Conservation (phyloP, 805 yeast species). For the Candida railenensis region DNA sequence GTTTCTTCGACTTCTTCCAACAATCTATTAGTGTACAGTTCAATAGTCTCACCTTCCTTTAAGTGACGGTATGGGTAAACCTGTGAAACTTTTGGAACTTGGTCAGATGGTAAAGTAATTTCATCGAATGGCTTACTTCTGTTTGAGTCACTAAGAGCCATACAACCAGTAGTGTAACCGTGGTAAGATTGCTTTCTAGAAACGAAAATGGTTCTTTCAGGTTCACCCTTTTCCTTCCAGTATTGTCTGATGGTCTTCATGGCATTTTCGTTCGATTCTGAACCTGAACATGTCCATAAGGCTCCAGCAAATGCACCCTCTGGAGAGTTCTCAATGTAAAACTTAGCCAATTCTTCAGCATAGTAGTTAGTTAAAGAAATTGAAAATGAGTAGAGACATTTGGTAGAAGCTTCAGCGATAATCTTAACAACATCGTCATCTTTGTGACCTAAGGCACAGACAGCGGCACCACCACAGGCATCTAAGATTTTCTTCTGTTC, state of each 20-base stretch:
- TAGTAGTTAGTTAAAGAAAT: slow-evolving; percentile 20
- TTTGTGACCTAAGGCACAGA: slow-evolving; percentile 32
- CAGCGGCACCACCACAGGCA: slow-evolving; percentile 33
- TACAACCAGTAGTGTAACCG: slow-evolving; percentile 25
- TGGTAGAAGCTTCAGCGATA: slow-evolving; percentile 20
- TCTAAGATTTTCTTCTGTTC: slow-evolving; percentile 23
- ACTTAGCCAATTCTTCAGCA: slow-evolving; percentile 25
- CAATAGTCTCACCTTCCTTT: slow-evolving; percentile 20
- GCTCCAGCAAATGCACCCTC: slow-evolving; percentile 42
- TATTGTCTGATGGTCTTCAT: slow-evolving; percentile 27
- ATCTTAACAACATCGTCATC: slow-evolving; percentile 21
- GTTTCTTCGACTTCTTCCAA: slow-evolving; percentile 21
- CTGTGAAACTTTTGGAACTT: slow-evolving; percentile 19
- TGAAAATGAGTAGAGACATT: slow-evolving; percentile 23
- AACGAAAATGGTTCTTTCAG: slow-evolving; percentile 20
- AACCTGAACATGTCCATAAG: slow-evolving; percentile 33
- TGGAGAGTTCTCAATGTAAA: slow-evolving; percentile 36
- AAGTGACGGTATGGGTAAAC: slow-evolving; percentile 29
- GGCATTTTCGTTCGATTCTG: slow-evolving; percentile 31
- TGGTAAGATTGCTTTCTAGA: slow-evolving; percentile 27
- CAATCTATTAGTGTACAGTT: slow-evolving; percentile 20
- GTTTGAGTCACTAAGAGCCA: slow-evolving; percentile 19
- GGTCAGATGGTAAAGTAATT: slow-evolving; percentile 16
- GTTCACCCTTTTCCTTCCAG: slow-evolving; percentile 22
- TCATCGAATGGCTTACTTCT: slow-evolving; percentile 19